These are phyloP conservation scores for Dendrobium nobile DNA, from an alignment of 106 monocot species.

Conservation along the genomic window DNA sequence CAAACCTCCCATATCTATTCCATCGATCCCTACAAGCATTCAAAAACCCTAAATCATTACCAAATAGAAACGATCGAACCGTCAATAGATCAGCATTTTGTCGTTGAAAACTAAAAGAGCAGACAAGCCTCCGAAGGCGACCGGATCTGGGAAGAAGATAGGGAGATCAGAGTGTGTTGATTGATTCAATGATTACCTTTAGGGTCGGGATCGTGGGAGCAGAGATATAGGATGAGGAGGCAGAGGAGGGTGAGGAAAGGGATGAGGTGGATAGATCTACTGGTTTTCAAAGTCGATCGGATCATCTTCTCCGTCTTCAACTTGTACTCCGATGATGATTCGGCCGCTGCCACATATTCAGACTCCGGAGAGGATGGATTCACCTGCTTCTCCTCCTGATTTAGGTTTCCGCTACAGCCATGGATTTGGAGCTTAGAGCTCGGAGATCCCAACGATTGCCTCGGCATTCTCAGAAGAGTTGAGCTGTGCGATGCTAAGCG, in stretches of 20 bases:
- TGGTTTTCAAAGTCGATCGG: neutral
- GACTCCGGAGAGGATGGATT: too few species aligned
- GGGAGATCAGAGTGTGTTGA: neutral
- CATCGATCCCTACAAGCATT: neutral
- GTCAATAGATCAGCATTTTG: too few species aligned
- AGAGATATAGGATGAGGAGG: slow-evolving; percentile 36
- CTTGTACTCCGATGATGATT: neutral
- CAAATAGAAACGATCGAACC: too few species aligned
- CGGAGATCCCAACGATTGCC: slow-evolving; percentile 21
- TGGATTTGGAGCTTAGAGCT: slow-evolving; percentile 7
- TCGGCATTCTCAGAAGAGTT: slow-evolving; percentile 12
- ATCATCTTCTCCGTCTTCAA: slow-evolving; percentile 7
- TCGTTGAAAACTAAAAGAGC: too few species aligned
- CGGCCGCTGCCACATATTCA: neutral
- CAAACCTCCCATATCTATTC: neutral
- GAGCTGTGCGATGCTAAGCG: too few species aligned
- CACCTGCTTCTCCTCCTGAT: neutral
- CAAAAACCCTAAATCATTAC: neutral
- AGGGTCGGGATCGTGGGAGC: slow-evolving; percentile 27
- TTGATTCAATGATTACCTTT: slow-evolving; percentile 6
- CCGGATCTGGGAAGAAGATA: neutral
- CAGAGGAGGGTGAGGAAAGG: slow-evolving; percentile 21
- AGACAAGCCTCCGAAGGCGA: too few species aligned
- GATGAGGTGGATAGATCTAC: slow-evolving; percentile 20
- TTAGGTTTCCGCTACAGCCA: neutral